Evolutionary conservation across 768 basidiomycete species (phyloP).

Genomic region (Auricularia sp.): DNA sequence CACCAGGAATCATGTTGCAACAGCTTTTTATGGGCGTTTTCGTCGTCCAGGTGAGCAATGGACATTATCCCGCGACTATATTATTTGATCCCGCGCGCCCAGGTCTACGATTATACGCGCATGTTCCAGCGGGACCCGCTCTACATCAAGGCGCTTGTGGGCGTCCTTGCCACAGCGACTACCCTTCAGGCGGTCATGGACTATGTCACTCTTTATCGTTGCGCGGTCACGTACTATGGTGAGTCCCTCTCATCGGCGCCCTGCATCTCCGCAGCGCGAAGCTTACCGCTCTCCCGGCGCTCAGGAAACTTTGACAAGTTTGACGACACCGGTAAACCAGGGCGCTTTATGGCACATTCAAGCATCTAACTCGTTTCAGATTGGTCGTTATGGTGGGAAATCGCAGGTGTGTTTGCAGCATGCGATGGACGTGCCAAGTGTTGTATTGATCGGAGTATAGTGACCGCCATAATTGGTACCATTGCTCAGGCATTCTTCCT

Average conservation of each 20-base stretch:
- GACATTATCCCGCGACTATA: neutral
- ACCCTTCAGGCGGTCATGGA: neutral
- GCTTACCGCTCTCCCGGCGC: neutral
- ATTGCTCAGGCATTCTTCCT: neutral
- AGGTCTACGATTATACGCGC: neutral
- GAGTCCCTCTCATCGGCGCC: neutral
- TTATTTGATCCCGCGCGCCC: neutral
- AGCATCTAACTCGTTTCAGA: too few species aligned
- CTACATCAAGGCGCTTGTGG: neutral
- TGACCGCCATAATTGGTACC: neutral
- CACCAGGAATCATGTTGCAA: neutral
- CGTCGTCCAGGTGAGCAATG: neutral
- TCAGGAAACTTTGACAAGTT: neutral
- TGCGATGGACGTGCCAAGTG: too few species aligned
- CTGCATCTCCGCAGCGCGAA: neutral
- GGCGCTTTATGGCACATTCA: too few species aligned
- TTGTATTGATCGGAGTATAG: neutral
- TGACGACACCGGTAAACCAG: neutral
- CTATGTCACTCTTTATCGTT: neutral
- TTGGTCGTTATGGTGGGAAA: neutral
- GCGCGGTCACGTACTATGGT: neutral
- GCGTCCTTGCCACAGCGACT: neutral
- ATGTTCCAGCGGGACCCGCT: neutral
- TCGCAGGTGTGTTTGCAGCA: neutral
- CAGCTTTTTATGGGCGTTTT: neutral